Percentiles rank a stretch among this genome's conserved stretches.
These are phyloP conservation scores for Rhizophagus clarus DNA, from an alignment of 192 early-diverging fungal species.

Conservation along the genomic window DNA sequence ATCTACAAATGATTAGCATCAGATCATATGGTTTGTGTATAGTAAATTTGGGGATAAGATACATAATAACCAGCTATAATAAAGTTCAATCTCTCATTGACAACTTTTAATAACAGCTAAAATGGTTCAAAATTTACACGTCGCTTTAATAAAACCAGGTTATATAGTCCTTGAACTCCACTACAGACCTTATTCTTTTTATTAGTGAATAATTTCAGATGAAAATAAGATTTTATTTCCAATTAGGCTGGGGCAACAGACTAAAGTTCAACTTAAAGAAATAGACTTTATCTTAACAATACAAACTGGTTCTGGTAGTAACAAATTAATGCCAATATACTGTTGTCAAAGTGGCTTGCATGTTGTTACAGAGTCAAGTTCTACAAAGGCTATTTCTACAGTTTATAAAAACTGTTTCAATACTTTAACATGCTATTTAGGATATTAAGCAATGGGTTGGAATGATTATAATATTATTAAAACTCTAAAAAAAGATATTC, in stretches of 20 bases:
- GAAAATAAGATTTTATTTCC: no score
- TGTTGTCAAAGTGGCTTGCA: not conserved
- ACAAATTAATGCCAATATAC: not conserved
- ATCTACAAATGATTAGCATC: no score
- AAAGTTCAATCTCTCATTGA: not conserved
- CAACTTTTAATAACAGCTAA: not conserved
- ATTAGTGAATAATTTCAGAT: no score
- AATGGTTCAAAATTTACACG: not conserved
- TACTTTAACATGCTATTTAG: not conserved
- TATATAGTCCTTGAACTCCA: not conserved
- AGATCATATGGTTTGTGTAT: not conserved
- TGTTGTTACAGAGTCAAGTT: not conserved
- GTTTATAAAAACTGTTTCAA: not conserved
- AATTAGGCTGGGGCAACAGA: no score
- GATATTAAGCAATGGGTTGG: conserved; percentile 3
- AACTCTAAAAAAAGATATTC: not conserved
- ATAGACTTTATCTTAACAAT: not conserved
- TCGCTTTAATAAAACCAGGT: not conserved
- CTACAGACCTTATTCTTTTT: not conserved
- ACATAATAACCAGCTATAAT: not conserved
- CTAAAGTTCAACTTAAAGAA: no score
- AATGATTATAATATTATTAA: not conserved
- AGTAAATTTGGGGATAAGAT: not conserved
- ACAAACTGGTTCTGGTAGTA: not conserved
- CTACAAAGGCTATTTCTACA: not conserved